Evolutionary conservation across 495 filamentous ascomycete genomes (phyloP).

Genomic region (Acidiella bohemica): DNA sequence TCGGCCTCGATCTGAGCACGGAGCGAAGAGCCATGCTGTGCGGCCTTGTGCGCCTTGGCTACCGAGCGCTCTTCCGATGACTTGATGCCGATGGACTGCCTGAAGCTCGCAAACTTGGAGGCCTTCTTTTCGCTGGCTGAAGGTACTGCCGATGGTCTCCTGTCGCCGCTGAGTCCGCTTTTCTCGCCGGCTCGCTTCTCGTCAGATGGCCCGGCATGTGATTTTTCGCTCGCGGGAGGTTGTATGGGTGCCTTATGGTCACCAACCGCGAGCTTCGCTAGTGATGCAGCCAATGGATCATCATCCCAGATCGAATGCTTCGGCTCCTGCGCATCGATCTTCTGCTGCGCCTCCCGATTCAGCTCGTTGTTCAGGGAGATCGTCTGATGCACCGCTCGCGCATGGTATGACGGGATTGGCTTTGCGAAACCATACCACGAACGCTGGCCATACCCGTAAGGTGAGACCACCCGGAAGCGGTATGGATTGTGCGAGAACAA

Average conservation of each 20-base stretch:
- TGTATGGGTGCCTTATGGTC: slow-evolving; percentile 1
- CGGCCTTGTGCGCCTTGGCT: slow-evolving; percentile 17
- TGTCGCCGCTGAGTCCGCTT: neutral
- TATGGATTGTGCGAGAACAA: slow-evolving; percentile 29
- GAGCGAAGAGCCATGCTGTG: slow-evolving; percentile 19
- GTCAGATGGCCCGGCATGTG: too few relatives aligned
- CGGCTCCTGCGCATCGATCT: slow-evolving; percentile 30
- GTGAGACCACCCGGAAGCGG: slow-evolving; percentile 7
- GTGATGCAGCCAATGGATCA: slow-evolving; percentile 14
- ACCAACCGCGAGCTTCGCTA: slow-evolving; percentile 21
- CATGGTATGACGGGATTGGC: slow-evolving; percentile 21
- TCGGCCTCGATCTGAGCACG: slow-evolving; percentile 31
- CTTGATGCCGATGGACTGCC: slow-evolving; percentile 29
- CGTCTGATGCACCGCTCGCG: slow-evolving; percentile 15
- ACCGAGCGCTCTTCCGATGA: slow-evolving; percentile 25
- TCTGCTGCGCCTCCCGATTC: slow-evolving; percentile 29
- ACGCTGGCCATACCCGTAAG: slow-evolving; percentile 19
- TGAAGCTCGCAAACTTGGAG: slow-evolving; percentile 27
- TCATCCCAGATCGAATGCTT: slow-evolving; percentile 31
- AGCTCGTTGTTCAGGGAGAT: slow-evolving; percentile 19
- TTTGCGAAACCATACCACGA: slow-evolving; percentile 1
- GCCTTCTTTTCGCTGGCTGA: slow-evolving; percentile 12
- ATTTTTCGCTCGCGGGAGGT: neutral
- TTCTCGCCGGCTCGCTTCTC: too few relatives aligned
- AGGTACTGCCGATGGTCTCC: neutral